Evolutionary conservation across 2,329 filamentous ascomycete genomes (phyloP), one percentile per base, ranked within the genome.

Genomic region (Xylaria sp.): DNA sequence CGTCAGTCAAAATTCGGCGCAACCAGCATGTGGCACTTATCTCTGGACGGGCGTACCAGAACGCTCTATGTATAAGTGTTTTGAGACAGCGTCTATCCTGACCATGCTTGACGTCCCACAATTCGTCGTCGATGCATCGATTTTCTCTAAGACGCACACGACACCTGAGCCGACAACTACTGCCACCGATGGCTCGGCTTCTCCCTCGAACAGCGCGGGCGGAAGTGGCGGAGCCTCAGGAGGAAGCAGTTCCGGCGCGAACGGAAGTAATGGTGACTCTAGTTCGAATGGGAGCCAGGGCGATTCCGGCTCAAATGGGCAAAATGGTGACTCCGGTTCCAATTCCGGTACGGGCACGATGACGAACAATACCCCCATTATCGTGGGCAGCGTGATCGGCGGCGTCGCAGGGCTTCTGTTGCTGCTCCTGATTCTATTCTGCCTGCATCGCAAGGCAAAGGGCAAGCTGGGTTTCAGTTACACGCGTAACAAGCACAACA

Each of bases 41-140:
- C 61, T 82, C 56, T 83, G 81, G 80, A 77, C 78, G 0, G 80
- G 78, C 49, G 20, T 71, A 1, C 76, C 80, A 0, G 62, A 73
- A 3, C 77, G 77, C 23, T 79, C 75, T 63, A 81, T 82, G 80
- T 81, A 78, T 68, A 75, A 78, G 15, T 83, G 81, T 68, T 76
- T 77, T 64, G 67, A 72, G 12, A 67, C 66, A 0, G 66, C 76
- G 0, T 74, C 75, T 0, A 67, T 80, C 36, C 57, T 80, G 36
- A 75, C 77, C 10, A 75, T 83, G 73, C 71, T 80, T 3, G 77
- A 81, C 65, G 75, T 75, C 20, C 81, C 81, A 0, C 78, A 78
- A 61, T 78, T 75, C 54, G 73, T 80, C 18, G 49, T 79, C 25
- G 78, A 81, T 49, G 77, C 77, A 9, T 76, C 75, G 3, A 71